Percentiles rank a stretch among this genome's conserved stretches.
phyloP scores from a whole-genome alignment of 23 red algal species.

The Gracilariopsis chorda region DNA sequence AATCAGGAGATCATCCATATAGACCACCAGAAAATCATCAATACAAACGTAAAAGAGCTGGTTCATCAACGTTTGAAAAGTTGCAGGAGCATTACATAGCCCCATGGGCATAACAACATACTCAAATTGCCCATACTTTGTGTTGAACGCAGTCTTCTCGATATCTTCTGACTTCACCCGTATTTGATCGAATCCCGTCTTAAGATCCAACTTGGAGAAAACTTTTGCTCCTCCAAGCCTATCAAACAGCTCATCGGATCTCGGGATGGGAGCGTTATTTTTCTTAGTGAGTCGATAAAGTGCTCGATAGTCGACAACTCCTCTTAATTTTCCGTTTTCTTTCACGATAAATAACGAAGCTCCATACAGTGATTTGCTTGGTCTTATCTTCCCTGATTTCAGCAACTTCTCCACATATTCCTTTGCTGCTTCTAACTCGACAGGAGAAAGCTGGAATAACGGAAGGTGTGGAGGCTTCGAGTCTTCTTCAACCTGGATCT shows the following conservation, averaged over 20 bases:
- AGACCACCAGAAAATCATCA: neutral
- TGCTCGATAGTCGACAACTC: neutral
- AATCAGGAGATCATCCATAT: neutral
- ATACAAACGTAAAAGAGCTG: neutral
- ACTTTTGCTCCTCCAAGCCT: neutral
- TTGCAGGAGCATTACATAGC: too few relatives aligned
- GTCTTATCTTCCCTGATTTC: neutral
- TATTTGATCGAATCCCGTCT: neutral
- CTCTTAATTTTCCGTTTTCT: neutral
- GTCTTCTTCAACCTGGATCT: neutral
- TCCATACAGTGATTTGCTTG: neutral
- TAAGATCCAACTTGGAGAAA: neutral
- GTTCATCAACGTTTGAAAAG: neutral
- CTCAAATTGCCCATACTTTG: conserved; percentile 10
- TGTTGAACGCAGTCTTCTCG: neutral
- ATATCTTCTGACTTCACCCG: neutral
- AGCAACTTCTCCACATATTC: neutral
- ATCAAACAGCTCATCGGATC: neutral
- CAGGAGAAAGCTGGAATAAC: neutral
- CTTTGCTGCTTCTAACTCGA: neutral
- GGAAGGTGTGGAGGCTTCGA: neutral
- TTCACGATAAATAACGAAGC: neutral
- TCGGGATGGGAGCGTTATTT: neutral
- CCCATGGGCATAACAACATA: too few relatives aligned
- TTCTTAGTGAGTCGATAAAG: neutral